Evolutionary conservation across 352 stramenopile species (phyloP).

Genomic region (Pythium phragmiticola): DNA sequence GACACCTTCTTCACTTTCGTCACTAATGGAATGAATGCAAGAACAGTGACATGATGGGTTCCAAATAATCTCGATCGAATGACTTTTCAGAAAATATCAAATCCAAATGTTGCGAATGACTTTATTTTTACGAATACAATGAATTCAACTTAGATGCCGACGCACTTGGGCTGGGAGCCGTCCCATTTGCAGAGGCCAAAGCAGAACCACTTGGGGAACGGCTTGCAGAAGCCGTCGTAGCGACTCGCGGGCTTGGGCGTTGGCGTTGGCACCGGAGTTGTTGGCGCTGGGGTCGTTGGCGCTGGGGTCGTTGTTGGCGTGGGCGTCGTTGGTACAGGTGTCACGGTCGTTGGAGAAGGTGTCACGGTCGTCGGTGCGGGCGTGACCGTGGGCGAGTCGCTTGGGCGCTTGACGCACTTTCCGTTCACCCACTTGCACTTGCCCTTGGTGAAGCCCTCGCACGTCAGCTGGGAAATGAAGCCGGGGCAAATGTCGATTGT

Average conservation of each 20-base stretch:
- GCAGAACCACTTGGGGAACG: constrained; percentile 17
- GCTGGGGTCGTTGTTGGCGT: neutral
- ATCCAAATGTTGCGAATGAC: neutral
- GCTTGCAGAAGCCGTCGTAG: constrained; percentile 14
- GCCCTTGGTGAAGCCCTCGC: constrained; percentile 30
- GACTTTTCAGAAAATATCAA: neutral
- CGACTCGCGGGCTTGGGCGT: neutral
- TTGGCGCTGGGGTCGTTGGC: neutral
- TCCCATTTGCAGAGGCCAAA: constrained; percentile 23
- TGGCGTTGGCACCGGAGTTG: neutral
- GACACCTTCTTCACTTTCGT: neutral
- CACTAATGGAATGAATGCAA: neutral
- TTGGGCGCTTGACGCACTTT: constrained; percentile 20
- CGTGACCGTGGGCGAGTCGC: neutral
- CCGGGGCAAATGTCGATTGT: constrained; percentile 30
- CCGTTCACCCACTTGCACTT: constrained; percentile 21
- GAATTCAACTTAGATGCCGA: constrained; percentile 5
- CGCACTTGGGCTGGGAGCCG: constrained; percentile 6
- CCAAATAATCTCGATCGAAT: neutral
- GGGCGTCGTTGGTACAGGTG: constrained; percentile 3
- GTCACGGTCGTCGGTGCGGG: neutral
- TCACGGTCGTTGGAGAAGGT: constrained; percentile 2
- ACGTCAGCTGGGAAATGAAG: constrained; percentile 31
- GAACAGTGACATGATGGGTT: neutral
- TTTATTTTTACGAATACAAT: neutral